phyloP scores from a whole-genome alignment of 805 yeast species.

The Kodamaea hsintzibuensis region DNA sequence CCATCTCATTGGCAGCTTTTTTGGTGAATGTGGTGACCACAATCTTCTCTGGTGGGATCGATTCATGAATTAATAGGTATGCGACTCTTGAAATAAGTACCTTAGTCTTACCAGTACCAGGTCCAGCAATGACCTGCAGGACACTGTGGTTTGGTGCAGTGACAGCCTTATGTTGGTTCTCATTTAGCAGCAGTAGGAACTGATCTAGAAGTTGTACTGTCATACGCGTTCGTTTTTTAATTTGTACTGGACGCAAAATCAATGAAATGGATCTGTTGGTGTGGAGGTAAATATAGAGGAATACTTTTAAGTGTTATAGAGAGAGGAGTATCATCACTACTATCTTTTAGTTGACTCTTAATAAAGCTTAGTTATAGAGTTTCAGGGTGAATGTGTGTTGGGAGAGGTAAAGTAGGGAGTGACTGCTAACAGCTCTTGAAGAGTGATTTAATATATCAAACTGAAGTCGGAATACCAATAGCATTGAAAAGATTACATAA shows the following conservation, averaged over 20 bases:
- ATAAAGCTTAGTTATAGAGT: too few species aligned
- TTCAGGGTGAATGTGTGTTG: too few species aligned
- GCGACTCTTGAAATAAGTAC: conserved; percentile 82
- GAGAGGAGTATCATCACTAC: too few species aligned
- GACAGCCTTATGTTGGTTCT: conserved; percentile 46
- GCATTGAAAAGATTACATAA: too few species aligned
- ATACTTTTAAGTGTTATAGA: too few species aligned
- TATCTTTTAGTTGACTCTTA: too few species aligned
- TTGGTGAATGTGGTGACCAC: conserved; percentile 92
- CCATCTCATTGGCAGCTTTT: conserved; percentile 88
- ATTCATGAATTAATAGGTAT: conserved; percentile 52
- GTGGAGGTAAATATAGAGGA: too few species aligned
- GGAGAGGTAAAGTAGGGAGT: too few species aligned
- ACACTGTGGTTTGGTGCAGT: conserved; percentile 37
- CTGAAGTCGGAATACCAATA: too few species aligned
- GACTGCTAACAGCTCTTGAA: too few species aligned
- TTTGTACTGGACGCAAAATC: not conserved
- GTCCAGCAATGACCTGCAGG: conserved; percentile 58
- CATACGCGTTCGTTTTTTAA: not conserved
- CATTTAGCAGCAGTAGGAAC: conserved; percentile 30
- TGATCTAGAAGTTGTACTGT: not conserved
- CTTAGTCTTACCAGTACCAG: conserved; percentile 77
- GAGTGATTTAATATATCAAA: too few species aligned
- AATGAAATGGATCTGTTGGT: not conserved
- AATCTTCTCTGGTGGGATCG: conserved; percentile 59